Evolutionary conservation across 2,329 filamentous ascomycete genomes (phyloP), one percentile per base, ranked within the genome.

Genomic region (Nothophoma quercina): DNA sequence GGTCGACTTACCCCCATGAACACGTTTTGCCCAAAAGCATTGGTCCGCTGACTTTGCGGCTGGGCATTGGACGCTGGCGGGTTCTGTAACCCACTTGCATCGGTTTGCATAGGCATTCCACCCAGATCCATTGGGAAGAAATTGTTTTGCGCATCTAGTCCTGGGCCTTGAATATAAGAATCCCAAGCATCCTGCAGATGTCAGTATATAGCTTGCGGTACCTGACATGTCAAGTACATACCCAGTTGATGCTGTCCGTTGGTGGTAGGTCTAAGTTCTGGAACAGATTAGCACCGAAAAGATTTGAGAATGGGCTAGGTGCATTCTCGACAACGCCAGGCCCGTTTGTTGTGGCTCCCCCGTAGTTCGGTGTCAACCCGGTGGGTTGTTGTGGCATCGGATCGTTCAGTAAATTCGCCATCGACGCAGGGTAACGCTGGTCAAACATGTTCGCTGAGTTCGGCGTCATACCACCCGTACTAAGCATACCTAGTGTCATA

Each of bases 401-500:
- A 22, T 75, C 73, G 23, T 75, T 75, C 8, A 74, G 45, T 7
- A 75, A 51, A 44, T 74, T 75, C 6, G 69, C 69, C 63, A 75
- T 75, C 0, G 72, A 72, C 12, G 71, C 65, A 18, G 72, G 71
- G 41, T 75, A 75, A 12, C 71, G 65, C 33, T 66, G 72, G 38
- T 76, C 73, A 35, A 75, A 76, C 70, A 75, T 71, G 49, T 74
- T 75, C 4, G 73, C 68, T 15, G 70, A 70, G 41, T 78, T 80
- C 1, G 84, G 81, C 12, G 81, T 82, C 73, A 87, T 79, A 18
- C 81, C 78, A 5, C 86, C 86, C 29, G 83, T 84, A 46, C 85
- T 88, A 21, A 89, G 77, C 75, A 89, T 82, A 2, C 86, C 87
- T n/a, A 89, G 69, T 0, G 86, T 88, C 85, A 89, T 88, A 0